A percentile compares a stretch with the other conserved stretches of the same genome.
These are phyloP conservation scores for Xylaria sp. DNA, from an alignment of 2,329 filamentous ascomycete species.

Conservation along the genomic window DNA sequence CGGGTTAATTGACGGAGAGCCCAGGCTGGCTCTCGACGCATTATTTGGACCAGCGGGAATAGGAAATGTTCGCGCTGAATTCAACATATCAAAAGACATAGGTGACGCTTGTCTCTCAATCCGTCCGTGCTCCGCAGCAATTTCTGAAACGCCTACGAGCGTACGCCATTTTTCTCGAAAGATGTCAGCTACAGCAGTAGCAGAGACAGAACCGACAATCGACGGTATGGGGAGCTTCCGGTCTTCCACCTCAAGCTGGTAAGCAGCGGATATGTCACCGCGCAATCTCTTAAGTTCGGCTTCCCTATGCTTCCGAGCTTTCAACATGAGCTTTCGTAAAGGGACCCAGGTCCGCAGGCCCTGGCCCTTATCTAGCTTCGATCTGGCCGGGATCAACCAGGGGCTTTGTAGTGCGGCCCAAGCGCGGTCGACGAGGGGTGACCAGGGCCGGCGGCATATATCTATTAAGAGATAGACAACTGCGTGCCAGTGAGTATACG, in stretches of 20 bases:
- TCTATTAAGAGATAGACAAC: constrained; percentile 57
- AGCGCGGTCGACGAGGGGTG: constrained; percentile 36
- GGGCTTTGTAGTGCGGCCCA: constrained; percentile 38
- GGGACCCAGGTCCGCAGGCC: constrained; percentile 49
- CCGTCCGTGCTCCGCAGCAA: background rate
- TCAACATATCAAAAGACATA: background rate
- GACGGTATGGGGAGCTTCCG: constrained; percentile 34
- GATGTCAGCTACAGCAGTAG: constrained; percentile 30
- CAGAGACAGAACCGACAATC: constrained; percentile 39
- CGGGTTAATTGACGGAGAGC: background rate
- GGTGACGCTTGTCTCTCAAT: background rate
- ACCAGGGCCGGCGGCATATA: constrained; percentile 42
- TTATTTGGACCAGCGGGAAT: background rate
- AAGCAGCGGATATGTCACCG: constrained; percentile 34
- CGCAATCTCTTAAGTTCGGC: constrained; percentile 45
- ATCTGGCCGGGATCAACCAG: constrained; percentile 38
- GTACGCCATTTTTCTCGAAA: constrained; percentile 43
- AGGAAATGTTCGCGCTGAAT: background rate
- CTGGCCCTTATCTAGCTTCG: constrained; percentile 37
- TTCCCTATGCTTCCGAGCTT: constrained; percentile 46
- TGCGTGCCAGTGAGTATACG: constrained; percentile 58
- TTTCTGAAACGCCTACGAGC: constrained; percentile 31
- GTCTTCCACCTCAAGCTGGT: constrained; percentile 41
- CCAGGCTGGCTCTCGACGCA: background rate
- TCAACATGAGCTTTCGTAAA: constrained; percentile 47